Evolutionary conservation across 2,329 filamentous ascomycete genomes (phyloP).

Genomic region (Phaeophleospora eucalypticola): DNA sequence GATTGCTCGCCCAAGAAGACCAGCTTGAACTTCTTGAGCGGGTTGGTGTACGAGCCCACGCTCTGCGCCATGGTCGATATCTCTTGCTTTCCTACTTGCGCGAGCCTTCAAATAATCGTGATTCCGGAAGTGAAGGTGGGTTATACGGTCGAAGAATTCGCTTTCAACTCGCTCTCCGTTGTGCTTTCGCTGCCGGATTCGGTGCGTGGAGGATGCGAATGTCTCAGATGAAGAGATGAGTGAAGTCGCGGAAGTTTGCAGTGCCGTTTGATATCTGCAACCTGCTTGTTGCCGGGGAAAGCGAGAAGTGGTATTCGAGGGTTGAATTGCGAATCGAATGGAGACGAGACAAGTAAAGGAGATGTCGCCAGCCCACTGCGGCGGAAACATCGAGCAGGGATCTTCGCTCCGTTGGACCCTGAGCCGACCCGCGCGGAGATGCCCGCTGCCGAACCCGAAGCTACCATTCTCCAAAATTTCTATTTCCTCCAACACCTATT

Average conservation of each 20-base stretch:
- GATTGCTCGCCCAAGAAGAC: conserved; percentile 98
- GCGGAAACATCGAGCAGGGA: background rate
- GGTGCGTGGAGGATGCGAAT: conserved; percentile 3
- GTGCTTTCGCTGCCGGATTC: conserved; percentile 6
- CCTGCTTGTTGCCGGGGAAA: too few species aligned
- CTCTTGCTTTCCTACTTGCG: background rate
- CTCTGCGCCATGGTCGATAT: conserved; percentile 67
- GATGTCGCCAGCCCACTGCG: background rate
- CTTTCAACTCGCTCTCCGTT: background rate
- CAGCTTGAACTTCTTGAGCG: conserved; percentile 99
- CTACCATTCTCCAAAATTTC: conserved; percentile 2
- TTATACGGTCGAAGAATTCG: background rate
- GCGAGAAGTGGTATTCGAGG: background rate
- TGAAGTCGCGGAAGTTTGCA: background rate
- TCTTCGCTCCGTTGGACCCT: background rate
- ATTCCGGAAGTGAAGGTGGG: background rate
- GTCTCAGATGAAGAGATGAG: background rate
- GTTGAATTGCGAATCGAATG: too few species aligned
- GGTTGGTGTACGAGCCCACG: conserved; percentile 92
- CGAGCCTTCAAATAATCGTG: too few species aligned
- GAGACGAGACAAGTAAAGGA: background rate
- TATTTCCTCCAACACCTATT: background rate
- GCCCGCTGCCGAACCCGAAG: background rate
- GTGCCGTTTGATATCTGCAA: too few species aligned
- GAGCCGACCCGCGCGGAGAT: conserved; percentile 4